Base-by-base conservation (phyloP, 176 grass and related monocot species). In the Aegilops bicornis region DNA sequence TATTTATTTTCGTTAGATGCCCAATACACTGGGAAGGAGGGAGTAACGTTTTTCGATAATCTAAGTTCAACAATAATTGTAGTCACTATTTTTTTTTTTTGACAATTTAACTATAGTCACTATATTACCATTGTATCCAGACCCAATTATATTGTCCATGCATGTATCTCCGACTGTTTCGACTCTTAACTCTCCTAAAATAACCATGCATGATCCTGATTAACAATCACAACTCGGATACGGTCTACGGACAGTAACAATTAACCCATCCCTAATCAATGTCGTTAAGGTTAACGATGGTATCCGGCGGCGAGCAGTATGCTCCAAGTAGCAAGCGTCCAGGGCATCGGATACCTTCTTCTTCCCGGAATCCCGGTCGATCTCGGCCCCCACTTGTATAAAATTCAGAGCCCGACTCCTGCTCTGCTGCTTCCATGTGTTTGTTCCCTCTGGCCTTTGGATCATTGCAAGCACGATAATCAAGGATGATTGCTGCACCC, bases 261-360 rank as follows among this genome's bases (percentile, higher is more conserved):
- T 7, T 31, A 20, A 3, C 10, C 12, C 8, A 68, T 2, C 4
- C 8, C 40, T 59, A 83, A 16, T 31, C 33, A 32, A 1, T 30
- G 47, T 84, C 74, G 52, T 70, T 36, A 69, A 76, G 79, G 50
- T 72, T 73, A 78, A 78, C 64, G 79, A 65, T 20, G 59, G 78
- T 17, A 63, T 63, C 75, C 30, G 0, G 3, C 4, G 17, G 75
- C 11, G 4, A 15, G 17, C 22, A 2, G 30, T 77, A 24, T 37
- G 69, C 69, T 5, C 36, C 69, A 73, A 19, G 64, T 13, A 31
- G 64, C 13, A 31, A 66, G 80, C 2, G 68, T 17, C 85, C 59
- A 8, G 67, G 79, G 84, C 89, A 87, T 87, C 85, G 85, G 80
- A 80, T 91, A 32, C 89, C 69, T 8, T 25, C 6, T 5, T 62